Percentiles rank a stretch among this genome's conserved stretches.
phyloP scores from a whole-genome alignment of 306 rosid species.

The Quercus dentata region DNA sequence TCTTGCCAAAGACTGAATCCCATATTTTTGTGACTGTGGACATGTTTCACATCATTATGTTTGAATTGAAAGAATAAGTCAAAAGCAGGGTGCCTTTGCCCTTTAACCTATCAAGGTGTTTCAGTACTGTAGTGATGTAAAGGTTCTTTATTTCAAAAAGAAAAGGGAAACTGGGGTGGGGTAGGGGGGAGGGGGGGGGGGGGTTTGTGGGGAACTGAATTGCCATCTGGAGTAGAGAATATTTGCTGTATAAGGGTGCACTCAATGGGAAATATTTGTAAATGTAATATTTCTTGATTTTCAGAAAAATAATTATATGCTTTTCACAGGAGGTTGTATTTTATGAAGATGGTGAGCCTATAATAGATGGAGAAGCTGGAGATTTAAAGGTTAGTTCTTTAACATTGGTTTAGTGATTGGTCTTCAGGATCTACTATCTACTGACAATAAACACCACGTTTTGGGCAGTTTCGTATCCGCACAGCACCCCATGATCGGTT shows the following conservation, averaged over 20 bases:
- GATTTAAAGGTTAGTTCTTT: constrained; percentile 72
- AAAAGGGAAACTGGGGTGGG: background rate
- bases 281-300: background rate
- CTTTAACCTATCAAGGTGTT: background rate
- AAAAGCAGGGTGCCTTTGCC: background rate
- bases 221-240: background rate
- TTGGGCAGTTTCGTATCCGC: constrained; percentile 74
- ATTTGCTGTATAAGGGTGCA: background rate
- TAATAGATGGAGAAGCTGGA: constrained; percentile 92
- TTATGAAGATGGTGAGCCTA: constrained; percentile 98
- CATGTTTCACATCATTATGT: background rate
- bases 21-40: background rate
- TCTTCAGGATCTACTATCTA: constrained; percentile 11
- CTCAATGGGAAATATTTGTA: background rate
- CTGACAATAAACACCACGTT: constrained; percentile 25
- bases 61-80: background rate
- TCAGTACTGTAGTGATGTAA: background rate
- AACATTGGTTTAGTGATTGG: constrained; percentile 7
- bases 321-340: constrained; percentile 79
- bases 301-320: constrained; percentile 12
- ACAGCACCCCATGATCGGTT: constrained; percentile 86
- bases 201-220: no score
- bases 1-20: background rate
- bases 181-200: no score
- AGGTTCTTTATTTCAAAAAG: background rate